Percentiles rank a stretch among this genome's conserved stretches.
Conservation (phyloP, 768 basidiomycete genomes). For the Trametes coccinea region DNA sequence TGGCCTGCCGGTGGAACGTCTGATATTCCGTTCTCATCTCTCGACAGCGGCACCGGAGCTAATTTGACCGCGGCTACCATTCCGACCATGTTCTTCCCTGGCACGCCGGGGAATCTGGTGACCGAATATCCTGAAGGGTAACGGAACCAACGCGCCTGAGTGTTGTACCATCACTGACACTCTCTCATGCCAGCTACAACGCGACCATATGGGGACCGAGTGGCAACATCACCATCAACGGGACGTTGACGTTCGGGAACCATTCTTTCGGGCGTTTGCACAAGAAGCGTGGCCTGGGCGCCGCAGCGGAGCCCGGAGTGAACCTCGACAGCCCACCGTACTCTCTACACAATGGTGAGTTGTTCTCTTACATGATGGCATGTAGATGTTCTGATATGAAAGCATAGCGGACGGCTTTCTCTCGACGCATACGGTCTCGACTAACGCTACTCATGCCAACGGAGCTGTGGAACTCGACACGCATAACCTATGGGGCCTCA, state of each 20-base stretch:
- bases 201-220: conserved; percentile 60
- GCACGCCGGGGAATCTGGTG: conserved; percentile 52
- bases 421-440: conserved; percentile 58
- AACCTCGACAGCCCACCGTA: conserved; percentile 64
- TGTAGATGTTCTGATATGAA: background rate
- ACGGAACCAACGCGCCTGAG: conserved; percentile 2
- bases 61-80: conserved; percentile 53
- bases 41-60: conserved; percentile 52
- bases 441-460: conserved; percentile 68
- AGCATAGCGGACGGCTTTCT: conserved; percentile 49
- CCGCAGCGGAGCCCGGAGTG: conserved; percentile 46
- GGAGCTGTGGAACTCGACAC: conserved; percentile 66
- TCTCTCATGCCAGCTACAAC: conserved; percentile 53
- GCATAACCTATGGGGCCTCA: conserved; percentile 71
- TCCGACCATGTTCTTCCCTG: conserved; percentile 57
- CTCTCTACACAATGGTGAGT: conserved; percentile 67
- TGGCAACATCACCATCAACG: conserved; percentile 75
- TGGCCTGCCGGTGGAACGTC: background rate
- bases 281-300: conserved; percentile 49
- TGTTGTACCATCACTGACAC: background rate
- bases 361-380: background rate
- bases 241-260: conserved; percentile 52
- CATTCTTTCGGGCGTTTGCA: conserved; percentile 20
- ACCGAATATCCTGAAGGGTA: conserved; percentile 72
- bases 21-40: background rate